Evolutionary conservation across 2,329 filamentous ascomycete species (phyloP), one percentile per base, ranked within the genome.

Genomic region (Fusarium sp.): DNA sequence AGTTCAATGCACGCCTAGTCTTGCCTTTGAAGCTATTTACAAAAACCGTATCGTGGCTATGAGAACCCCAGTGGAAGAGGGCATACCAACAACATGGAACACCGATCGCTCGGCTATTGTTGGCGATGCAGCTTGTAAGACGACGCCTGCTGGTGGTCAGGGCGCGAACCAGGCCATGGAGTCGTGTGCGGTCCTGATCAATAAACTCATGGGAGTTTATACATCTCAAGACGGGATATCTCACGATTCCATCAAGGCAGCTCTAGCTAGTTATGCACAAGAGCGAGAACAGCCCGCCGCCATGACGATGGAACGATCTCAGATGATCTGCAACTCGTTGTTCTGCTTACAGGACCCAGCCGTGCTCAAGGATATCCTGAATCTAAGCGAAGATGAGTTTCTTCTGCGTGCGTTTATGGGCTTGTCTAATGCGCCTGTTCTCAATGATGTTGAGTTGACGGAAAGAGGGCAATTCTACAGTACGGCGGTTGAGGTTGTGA

Each of bases 141-240:
- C 51, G 3, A 54, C 51, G 3, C 51, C 51, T 1, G 51, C 51
- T 6, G 51, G 51, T 19, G 51, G 51, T 10, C 51, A 54, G 10
- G 51, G 51, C 4, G 51, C 51, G 10, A 54, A 54, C n/a, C 51
- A 54, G 3, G 51, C 51, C 2, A 54, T 54, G 6, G 51, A 54
- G 8, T 54, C 51, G 1, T 54, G 51, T 15, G 43, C 51, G 0
- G 43, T 39, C 3, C 22, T 54, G 2, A 22, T 39, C 14, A 54
- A 54, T 14, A 54, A 54, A n/a, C 32, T 54, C 7, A 49, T 54
- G 43, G 15, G n/a, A 4, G 43, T 19, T 4, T 5, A 5, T 2
- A 4, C 4, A 3, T 9, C 51, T 7, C n/a, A 17, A 1, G n/a
- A 54, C 2, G 37, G 20, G 15, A 14, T 39, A 0, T 37, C 32